These are phyloP conservation scores for Cryptosporidium parvum DNA, from an alignment of 169 alveolate species.

Conservation along the genomic window DNA sequence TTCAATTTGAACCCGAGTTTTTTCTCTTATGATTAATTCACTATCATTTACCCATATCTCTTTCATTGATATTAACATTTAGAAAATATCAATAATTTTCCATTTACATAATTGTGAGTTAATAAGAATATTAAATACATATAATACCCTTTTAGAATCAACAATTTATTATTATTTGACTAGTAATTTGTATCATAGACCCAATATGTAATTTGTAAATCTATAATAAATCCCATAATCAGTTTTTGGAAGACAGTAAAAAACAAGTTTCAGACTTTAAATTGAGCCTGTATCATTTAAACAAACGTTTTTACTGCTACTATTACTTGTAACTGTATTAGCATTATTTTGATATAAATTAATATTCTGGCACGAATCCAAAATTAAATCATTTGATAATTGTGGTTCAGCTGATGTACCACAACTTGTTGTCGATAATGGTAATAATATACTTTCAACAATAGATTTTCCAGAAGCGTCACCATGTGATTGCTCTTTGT, in stretches of 20 bases:
- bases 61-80: not conserved
- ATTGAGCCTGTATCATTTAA: not conserved
- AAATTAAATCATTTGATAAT: slow-evolving; percentile 55
- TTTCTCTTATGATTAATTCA: too few relatives aligned
- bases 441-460: slow-evolving; percentile 53
- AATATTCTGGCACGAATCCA: slow-evolving; percentile 42
- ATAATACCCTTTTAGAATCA: not conserved
- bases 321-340: not conserved
- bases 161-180: not conserved
- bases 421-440: slow-evolving; percentile 59
- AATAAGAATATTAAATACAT: not conserved
- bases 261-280: not conserved
- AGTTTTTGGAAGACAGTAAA: not conserved
- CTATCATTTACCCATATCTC: not conserved
- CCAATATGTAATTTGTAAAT: not conserved
- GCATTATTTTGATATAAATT: slow-evolving; percentile 16
- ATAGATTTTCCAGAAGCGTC: slow-evolving; percentile 45
- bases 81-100: not conserved
- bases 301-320: not conserved
- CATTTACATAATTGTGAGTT: not conserved
- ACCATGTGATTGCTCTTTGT: slow-evolving; percentile 17
- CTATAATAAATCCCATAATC: not conserved
- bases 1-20: not conserved
- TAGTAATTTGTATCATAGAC: not conserved
- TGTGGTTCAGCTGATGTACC: slow-evolving; percentile 72